Base-by-base conservation (phyloP, 2,329 filamentous ascomycete species). In the Penicillium sp. region DNA sequence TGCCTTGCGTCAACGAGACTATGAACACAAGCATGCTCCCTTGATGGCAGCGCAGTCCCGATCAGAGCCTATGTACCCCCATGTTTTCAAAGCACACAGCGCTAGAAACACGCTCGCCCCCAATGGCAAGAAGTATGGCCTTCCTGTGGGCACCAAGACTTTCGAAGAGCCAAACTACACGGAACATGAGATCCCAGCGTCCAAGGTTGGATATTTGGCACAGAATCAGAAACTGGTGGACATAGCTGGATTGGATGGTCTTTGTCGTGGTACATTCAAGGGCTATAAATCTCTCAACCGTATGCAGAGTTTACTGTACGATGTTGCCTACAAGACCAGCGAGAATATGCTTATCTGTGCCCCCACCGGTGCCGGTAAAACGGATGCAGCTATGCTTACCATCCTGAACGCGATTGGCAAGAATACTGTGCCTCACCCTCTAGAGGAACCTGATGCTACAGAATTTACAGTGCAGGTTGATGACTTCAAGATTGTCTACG, bases 311-410 rank as follows among this genome's bases (percentile, higher is more conserved):
- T 79, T 99, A 44, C 89, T 97, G 0, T 96, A 96, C 65, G 91
- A 91, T 0, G 90, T 99, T 5, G 94, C 92, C 0, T 97, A 99
- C 75, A 90, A 87, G 70, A 96, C 90, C 2, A 96, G 86, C 66
- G 94, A 99, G 74, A 99, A 99, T 63, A 96, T 99, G 93, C 83
- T 99, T 47, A 95, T 99, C 54, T 99, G 94, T 72, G 94, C 94
- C 21, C 94, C 94, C 4, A 99, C 94, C 49, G 94, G 94, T 84
- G 92, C 92, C 56, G 94, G 94, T 84, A 99, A 99, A 81, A 99
- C 94, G 1, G 94, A 99, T 74, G 94, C 93, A 28, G 95, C 94
- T 8, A 95, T 99, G 92, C 81, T 99, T 61, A 94, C 95, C 0
- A 90, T 99, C 52, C 78, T 99, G 53, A 95, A 96, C 69, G 88